Conservation (phyloP, 768 basidiomycete genomes). For the Rhodotorula taiwanensis region DNA sequence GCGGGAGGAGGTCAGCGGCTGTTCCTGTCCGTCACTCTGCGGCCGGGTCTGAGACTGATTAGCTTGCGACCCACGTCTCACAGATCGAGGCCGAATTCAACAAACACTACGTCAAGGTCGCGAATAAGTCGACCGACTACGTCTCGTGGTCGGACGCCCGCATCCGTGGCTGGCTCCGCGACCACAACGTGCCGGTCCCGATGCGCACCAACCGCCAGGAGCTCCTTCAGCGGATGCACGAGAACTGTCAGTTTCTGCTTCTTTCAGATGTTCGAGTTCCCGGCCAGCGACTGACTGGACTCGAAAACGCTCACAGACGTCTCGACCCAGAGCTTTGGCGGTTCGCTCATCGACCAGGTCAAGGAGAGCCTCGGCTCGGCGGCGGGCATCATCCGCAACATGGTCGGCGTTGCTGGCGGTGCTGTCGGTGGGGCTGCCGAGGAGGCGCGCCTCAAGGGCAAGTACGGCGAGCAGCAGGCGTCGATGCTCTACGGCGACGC, state of each 20-base stretch:
- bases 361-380: conserved; percentile 58
- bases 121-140: conserved; percentile 59
- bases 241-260: conserved; percentile 34
- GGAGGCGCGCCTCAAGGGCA: conserved; percentile 39
- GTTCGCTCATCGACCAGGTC: conserved; percentile 57
- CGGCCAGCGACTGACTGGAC: too few species aligned
- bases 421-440: conserved; percentile 37
- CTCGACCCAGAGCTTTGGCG: conserved; percentile 57
- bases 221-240: conserved; percentile 56
- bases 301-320: conserved; percentile 52
- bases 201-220: conserved; percentile 58
- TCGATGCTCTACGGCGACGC: conserved; percentile 40
- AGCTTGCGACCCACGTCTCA: not conserved
- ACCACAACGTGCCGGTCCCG: conserved; percentile 56
- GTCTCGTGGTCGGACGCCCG: conserved; percentile 88
- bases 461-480: conserved; percentile 43
- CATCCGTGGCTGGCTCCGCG: conserved; percentile 77
- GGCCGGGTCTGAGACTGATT: not conserved
- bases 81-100: conserved; percentile 58
- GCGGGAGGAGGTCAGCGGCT: conserved; percentile 61
- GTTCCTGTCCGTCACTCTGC: not conserved
- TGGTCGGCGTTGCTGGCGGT: conserved; percentile 38
- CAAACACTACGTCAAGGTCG: conserved; percentile 53
- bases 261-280: not conserved
- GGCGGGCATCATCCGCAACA: conserved; percentile 45